Evolutionary conservation across 495 filamentous ascomycete genomes (phyloP), one percentile per base, ranked within the genome.

Genomic region (Endocarpon pusillum): DNA sequence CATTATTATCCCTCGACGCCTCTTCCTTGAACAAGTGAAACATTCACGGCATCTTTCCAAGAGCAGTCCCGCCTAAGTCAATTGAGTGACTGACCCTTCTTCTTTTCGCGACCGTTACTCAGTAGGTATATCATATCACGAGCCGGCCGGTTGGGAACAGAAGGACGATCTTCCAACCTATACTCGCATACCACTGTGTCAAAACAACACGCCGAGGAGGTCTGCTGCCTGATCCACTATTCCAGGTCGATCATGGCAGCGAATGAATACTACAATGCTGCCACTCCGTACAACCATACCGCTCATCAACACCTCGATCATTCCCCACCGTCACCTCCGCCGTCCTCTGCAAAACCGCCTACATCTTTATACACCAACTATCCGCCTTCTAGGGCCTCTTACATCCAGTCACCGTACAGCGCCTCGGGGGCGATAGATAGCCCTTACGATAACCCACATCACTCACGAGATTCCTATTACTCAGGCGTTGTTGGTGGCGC

Each of bases 231-330:
- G n/a, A n/a, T n/a, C n/a, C n/a, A n/a, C n/a, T n/a, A n/a, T n/a
- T n/a, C 17, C 20, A 8, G 26, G 35, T 39, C 45, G 52, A 69
- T 30, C 48, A 93, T 91, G 83, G 78, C 83, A 34, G 67, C 81
- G 40, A 80, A 84, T 62, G 75, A 83, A 38, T 85, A 84, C 54
- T 85, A 85, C 60, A 67, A 69, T 49, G 48, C 48, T 1, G 51
- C 58, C 33, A 60, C 58, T 37, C 59, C 68, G 42, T 50, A 48
- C 37, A 55, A 49, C 24, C 36, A 51, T 28, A 66, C 53, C 30
- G 58, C 52, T 36, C n/a, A n/a, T n/a, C n/a, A n/a, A n/a, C 58
- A 47, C 46, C 66, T 54, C 55, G 58, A 57, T 48, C 57, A 51
- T 49, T 48, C 49, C 35, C 37, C 41, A 27, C 48, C 57, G 12